phyloP scores from a whole-genome alignment of 2,329 filamentous ascomycete genomes.

The Hypoxylon rubiginosum region DNA sequence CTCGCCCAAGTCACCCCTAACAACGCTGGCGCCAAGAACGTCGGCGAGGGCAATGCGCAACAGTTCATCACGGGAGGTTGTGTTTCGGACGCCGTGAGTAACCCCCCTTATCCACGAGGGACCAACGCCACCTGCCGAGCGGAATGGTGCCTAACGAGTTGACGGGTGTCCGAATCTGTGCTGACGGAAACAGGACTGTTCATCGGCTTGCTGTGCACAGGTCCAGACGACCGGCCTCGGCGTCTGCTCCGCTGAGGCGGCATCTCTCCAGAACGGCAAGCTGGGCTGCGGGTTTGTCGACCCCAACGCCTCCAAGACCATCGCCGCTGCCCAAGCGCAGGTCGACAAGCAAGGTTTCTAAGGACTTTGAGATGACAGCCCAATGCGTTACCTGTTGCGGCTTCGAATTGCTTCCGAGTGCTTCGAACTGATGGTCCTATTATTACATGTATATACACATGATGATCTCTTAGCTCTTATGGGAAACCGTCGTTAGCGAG shows the following conservation, averaged over 20 bases:
- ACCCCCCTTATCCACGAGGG: background rate
- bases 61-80: constrained; percentile 58
- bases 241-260: constrained; percentile 40
- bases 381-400: background rate
- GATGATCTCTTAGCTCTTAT: background rate
- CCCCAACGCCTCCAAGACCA: constrained; percentile 50
- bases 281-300: constrained; percentile 55
- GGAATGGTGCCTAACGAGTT: background rate
- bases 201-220: constrained; percentile 51
- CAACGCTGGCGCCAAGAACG: constrained; percentile 52
- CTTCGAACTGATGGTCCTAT: background rate
- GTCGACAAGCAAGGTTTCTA: constrained; percentile 55
- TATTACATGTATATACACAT: too few relatives aligned
- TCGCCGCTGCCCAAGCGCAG: constrained; percentile 51
- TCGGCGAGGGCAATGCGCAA: constrained; percentile 51
- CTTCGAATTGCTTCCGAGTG: background rate
- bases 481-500: background rate
- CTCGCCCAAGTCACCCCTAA: constrained; percentile 53
- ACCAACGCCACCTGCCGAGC: background rate
- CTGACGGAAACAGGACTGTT: constrained; percentile 46
- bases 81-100: constrained; percentile 49
- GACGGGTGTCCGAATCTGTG: background rate
- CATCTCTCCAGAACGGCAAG: constrained; percentile 53
- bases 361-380: background rate
- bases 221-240: constrained; percentile 41